phyloP scores from a whole-genome alignment of 2,329 filamentous ascomycete species.

The Colletotrichum sansevieriae region DNA sequence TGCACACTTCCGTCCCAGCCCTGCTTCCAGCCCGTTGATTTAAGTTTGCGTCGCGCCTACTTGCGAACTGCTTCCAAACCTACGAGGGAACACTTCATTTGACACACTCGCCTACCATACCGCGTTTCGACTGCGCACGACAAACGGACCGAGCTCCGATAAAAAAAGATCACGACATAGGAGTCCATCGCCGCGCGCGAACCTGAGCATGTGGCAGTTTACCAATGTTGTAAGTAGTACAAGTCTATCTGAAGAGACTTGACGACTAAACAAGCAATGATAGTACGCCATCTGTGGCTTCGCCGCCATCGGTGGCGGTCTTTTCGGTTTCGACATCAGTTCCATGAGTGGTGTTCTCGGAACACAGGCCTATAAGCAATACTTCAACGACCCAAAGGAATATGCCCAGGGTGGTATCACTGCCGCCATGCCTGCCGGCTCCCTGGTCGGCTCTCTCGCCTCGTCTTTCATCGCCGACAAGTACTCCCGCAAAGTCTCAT shows the following conservation, averaged over 20 bases:
- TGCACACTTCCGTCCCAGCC: not conserved
- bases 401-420: constrained; percentile 78
- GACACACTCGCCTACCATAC: not conserved
- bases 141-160: too few relatives aligned
- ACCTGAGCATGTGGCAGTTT: constrained; percentile 55
- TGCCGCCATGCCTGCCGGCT: constrained; percentile 80
- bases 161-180: constrained; percentile 3
- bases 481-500: constrained; percentile 62
- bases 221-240: constrained; percentile 56
- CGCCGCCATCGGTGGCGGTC: constrained; percentile 74
- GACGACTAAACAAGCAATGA: too few relatives aligned
- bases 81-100: constrained; percentile 6
- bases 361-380: constrained; percentile 77
- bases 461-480: constrained; percentile 66
- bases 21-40: constrained; percentile 11
- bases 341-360: constrained; percentile 79
- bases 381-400: constrained; percentile 73
- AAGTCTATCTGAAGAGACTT: too few relatives aligned
- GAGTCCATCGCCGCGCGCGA: constrained; percentile 27
- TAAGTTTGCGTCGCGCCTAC: constrained; percentile 23
- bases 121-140: not conserved
- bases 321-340: constrained; percentile 85
- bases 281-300: constrained; percentile 71
- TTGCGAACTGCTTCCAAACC: not conserved
- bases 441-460: constrained; percentile 69